Conservation (phyloP, 768 basidiomycete species). For the Calocera cornea region DNA sequence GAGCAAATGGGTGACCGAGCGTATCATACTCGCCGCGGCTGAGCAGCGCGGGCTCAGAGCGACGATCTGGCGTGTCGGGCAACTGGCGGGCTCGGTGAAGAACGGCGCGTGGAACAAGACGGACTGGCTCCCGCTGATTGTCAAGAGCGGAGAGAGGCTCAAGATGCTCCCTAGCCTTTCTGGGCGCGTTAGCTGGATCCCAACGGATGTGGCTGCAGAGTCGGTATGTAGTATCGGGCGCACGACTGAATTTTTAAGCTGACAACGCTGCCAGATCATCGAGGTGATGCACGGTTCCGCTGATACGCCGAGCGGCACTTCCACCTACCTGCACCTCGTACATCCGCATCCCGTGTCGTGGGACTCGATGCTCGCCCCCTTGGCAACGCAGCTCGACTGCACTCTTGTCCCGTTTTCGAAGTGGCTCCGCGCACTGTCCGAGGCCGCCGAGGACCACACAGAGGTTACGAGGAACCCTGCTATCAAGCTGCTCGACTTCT, state of each 20-base stretch:
- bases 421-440: constrained; percentile 24
- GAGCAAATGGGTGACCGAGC: not conserved
- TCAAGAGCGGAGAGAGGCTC: not conserved
- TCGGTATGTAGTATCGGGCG: no score
- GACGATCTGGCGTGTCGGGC: not conserved
- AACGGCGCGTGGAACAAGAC: not conserved
- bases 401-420: constrained; percentile 24
- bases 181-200: not conserved
- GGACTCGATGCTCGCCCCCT: constrained; percentile 17
- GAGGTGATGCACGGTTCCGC: not conserved
- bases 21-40: not conserved
- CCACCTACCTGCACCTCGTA: constrained; percentile 23
- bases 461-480: constrained; percentile 17
- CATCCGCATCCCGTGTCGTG: constrained; percentile 30
- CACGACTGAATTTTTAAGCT: no score
- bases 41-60: not conserved
- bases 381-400: constrained; percentile 17
- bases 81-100: not conserved
- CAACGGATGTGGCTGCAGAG: not conserved
- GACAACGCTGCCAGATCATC: no score
- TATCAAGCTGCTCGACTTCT: constrained; percentile 23
- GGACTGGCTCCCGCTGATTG: not conserved
- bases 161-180: not conserved
- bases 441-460: constrained; percentile 9
- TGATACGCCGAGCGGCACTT: not conserved